These are phyloP conservation scores for Rhizophagus clarus DNA, from an alignment of 192 early-diverging fungal genomes.

Conservation along the genomic window DNA sequence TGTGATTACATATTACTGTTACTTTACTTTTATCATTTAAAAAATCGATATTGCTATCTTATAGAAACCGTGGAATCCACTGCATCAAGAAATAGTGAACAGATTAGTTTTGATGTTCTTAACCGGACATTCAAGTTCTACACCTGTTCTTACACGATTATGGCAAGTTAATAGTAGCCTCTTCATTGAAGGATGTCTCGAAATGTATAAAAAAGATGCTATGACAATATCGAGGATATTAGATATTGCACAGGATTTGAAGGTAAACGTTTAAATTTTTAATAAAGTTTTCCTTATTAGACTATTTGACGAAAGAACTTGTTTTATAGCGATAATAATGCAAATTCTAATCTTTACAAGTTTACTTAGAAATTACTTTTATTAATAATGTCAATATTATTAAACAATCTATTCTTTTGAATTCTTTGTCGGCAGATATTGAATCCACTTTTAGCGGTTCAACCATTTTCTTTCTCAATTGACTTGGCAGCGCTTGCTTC, in stretches of 20 bases:
- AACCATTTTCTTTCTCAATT: conserved; percentile 70
- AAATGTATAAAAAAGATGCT: conserved; percentile 74
- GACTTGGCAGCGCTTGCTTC: conserved; percentile 81
- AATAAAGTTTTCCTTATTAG: no score
- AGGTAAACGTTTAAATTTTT: conserved; percentile 45
- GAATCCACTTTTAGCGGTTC: conserved; percentile 66
- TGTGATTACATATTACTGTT: background rate
- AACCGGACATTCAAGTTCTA: conserved; percentile 60
- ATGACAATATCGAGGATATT: conserved; percentile 60
- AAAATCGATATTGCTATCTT: background rate
- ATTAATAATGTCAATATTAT: background rate
- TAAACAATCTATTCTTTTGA: background rate
- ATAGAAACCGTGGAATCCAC: conserved; percentile 47
- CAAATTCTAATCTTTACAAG: background rate
- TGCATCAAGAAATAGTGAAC: conserved; percentile 68
- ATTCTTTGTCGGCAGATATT: conserved; percentile 54
- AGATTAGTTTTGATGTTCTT: conserved; percentile 67
- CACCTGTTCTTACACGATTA: conserved; percentile 68
- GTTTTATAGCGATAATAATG: no score
- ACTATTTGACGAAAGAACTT: no score
- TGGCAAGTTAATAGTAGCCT: conserved; percentile 67
- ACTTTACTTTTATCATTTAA: background rate
- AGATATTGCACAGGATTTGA: conserved; percentile 79
- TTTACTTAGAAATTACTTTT: background rate
- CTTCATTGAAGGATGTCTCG: conserved; percentile 65